A percentile compares a stretch with the other conserved stretches of the same genome.
Conservation (phyloP, 2,329 filamentous ascomycete species). For the Xylariaceae sp. region DNA sequence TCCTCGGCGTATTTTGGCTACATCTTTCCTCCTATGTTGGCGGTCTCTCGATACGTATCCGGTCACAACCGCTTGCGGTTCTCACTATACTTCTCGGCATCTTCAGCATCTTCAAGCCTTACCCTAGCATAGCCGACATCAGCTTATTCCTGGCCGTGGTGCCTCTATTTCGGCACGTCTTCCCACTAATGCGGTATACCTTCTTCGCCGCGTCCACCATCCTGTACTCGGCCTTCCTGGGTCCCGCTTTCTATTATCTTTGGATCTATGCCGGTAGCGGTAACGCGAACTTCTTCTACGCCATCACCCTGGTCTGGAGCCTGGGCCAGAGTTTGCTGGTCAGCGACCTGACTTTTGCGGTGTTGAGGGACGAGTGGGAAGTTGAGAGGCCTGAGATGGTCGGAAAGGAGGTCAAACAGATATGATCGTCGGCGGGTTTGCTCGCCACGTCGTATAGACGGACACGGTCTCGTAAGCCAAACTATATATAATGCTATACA, state of each 20-base stretch:
- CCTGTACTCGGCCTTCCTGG: constrained; percentile 81
- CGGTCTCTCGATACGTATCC: constrained; percentile 75
- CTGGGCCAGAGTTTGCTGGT: constrained; percentile 81
- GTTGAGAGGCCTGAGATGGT: constrained; percentile 83
- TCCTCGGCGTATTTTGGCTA: constrained; percentile 96
- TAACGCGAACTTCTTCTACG: constrained; percentile 99
- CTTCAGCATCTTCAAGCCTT: constrained; percentile 94
- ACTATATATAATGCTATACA: no score
- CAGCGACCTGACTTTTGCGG: constrained; percentile 81
- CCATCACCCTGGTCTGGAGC: constrained; percentile 98
- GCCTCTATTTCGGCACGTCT: constrained; percentile 83
- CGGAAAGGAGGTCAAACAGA: constrained; percentile 81
- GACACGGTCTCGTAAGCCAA: no score
- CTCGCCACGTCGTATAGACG: no score
- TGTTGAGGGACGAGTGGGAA: constrained; percentile 90
- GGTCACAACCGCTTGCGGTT: constrained; percentile 80
- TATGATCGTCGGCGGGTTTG: constrained; percentile 49
- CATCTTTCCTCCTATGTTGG: constrained; percentile 87
- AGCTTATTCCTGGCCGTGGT: constrained; percentile 79
- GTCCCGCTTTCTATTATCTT: constrained; percentile 91
- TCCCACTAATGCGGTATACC: constrained; percentile 88
- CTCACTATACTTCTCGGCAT: constrained; percentile 80
- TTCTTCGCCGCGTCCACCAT: constrained; percentile 81
- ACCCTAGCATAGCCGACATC: constrained; percentile 87
- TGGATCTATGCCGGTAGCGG: constrained; percentile 98